Percentiles rank a stretch among this genome's conserved stretches.
Evolutionary conservation across 2,329 filamentous ascomycete genomes (phyloP).

Genomic region (Phialophora expanda): DNA sequence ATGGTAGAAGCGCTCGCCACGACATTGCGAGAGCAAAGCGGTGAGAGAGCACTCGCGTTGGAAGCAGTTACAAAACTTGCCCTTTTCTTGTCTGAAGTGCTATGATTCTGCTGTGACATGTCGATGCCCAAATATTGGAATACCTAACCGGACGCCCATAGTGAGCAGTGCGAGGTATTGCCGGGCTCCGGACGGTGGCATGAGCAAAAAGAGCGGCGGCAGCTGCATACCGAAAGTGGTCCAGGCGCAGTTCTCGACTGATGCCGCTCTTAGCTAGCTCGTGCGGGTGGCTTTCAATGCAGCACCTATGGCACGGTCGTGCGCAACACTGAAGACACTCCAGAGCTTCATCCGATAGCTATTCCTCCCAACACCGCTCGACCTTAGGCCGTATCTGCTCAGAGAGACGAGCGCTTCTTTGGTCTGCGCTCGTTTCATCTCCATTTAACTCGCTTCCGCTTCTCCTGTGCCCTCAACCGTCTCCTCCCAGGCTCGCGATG

Average conservation of each 20-base stretch:
- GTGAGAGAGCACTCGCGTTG: too few species aligned
- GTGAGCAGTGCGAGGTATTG: not conserved
- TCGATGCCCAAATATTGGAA: not conserved
- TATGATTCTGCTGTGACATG: not conserved
- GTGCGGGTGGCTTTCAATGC: not conserved
- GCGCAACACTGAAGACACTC: not conserved
- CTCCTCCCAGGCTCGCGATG: constrained; percentile 52
- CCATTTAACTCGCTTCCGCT: too few species aligned
- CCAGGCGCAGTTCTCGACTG: not conserved
- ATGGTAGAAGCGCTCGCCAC: not conserved
- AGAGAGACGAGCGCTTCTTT: constrained; percentile 5
- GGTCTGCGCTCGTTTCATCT: not conserved
- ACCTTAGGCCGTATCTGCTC: not conserved
- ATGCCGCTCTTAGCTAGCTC: not conserved
- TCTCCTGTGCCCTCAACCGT: constrained; percentile 4
- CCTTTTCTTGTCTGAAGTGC: not conserved
- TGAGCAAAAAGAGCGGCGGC: not conserved
- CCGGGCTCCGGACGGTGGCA: not conserved
- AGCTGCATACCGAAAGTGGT: not conserved
- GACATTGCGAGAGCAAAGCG: too few species aligned
- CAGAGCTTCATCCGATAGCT: not conserved
- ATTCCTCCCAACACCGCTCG: not conserved
- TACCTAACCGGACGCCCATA: not conserved
- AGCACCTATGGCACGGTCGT: not conserved
- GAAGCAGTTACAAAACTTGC: not conserved